phyloP scores from a whole-genome alignment of 129 eudicot genomes.

The Centella asiatica region DNA sequence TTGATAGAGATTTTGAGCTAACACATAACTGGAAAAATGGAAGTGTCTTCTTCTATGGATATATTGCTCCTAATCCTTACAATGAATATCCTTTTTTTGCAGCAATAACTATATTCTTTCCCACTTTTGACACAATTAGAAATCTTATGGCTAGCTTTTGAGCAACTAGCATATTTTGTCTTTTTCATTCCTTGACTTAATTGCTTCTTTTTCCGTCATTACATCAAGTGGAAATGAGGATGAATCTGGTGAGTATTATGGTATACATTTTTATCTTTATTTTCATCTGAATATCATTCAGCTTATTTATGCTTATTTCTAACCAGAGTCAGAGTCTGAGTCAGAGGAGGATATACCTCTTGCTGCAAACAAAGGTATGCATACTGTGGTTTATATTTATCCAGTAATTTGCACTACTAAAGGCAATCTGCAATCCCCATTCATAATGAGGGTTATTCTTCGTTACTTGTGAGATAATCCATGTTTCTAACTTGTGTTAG shows the following conservation, averaged over 20 bases:
- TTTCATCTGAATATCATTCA: background rate
- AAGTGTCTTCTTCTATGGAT: conserved; percentile 42
- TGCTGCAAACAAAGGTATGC: conserved; percentile 41
- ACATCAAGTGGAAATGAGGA: too few relatives aligned
- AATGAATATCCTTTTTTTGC: conserved; percentile 73
- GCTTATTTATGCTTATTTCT: background rate
- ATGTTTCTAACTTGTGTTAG: too few relatives aligned
- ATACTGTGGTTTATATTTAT: background rate
- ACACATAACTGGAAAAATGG: conserved; percentile 48
- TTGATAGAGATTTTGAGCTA: conserved; percentile 43
- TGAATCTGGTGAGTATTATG: conserved; percentile 25
- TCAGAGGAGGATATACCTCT: conserved; percentile 36
- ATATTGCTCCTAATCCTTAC: conserved; percentile 28
- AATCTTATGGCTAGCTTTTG: too few relatives aligned
- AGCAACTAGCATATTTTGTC: too few relatives aligned
- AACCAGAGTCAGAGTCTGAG: conserved; percentile 46
- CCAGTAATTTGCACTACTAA: too few relatives aligned
- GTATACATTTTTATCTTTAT: background rate
- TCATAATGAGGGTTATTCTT: too few relatives aligned
- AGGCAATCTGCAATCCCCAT: too few relatives aligned
- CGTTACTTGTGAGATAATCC: too few relatives aligned
- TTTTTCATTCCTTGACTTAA: conserved; percentile 46
- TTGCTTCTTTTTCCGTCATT: conserved; percentile 14
- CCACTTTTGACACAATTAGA: too few relatives aligned
- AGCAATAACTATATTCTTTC: too few relatives aligned